Evolutionary conservation across 805 yeast genomes (phyloP).

Genomic region (Kregervanrija pseudodelftensis): DNA sequence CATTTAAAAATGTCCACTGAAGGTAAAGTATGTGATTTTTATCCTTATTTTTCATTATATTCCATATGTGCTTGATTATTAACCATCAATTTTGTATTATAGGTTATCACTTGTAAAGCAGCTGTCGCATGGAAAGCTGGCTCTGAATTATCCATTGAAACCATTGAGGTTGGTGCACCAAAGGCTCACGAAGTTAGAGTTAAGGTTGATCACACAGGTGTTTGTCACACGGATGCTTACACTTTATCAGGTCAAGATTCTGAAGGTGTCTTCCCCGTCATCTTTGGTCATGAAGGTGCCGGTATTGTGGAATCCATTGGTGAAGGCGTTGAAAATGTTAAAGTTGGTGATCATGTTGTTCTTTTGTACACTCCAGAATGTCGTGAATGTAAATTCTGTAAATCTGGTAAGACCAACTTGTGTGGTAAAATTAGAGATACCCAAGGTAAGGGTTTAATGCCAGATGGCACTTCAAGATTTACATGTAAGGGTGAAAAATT

Average conservation of each 20-base stretch:
- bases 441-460: slow-evolving; percentile 98
- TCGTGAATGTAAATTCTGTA: slow-evolving; percentile 89
- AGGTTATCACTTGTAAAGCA: slow-evolving; percentile 75
- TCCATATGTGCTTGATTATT: not conserved
- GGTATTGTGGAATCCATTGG: slow-evolving; percentile 95
- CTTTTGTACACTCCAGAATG: slow-evolving; percentile 97
- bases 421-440: slow-evolving; percentile 95
- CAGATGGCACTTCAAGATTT: slow-evolving; percentile 94
- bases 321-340: slow-evolving; percentile 84
- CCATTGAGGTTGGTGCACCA: slow-evolving; percentile 87
- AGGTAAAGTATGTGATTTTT: slow-evolving; percentile 21
- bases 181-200: slow-evolving; percentile 96
- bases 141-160: slow-evolving; percentile 67
- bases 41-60: not conserved
- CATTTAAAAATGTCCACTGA: slow-evolving; percentile 21
- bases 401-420: slow-evolving; percentile 90
- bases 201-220: slow-evolving; percentile 81
- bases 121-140: slow-evolving; percentile 98
- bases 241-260: slow-evolving; percentile 93
- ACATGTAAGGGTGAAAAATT: slow-evolving; percentile 77
- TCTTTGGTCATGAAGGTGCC: slow-evolving; percentile 98
- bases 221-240: slow-evolving; percentile 98
- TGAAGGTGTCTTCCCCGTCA: slow-evolving; percentile 90
- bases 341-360: slow-evolving; percentile 89
- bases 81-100: not conserved